These are phyloP conservation scores for Suhomyces yuchorum DNA, from an alignment of 1,139 yeast species.

Conservation along the genomic window DNA sequence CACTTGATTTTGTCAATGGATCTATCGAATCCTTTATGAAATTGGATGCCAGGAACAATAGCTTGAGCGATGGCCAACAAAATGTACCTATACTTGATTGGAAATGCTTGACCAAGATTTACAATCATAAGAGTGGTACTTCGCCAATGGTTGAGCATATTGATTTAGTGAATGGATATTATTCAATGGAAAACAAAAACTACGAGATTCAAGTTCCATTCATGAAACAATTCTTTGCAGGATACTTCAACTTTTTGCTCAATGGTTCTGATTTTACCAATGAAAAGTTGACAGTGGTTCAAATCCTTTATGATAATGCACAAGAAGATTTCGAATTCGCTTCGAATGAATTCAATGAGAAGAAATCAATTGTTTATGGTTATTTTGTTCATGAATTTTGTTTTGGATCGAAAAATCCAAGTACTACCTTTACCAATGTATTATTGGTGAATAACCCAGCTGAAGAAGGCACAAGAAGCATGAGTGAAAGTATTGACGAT, in stretches of 20 bases:
- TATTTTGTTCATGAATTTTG: conserved; percentile 35
- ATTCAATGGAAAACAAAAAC: conserved; percentile 17
- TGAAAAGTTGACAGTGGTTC: conserved; percentile 32
- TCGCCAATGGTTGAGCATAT: conserved; percentile 27
- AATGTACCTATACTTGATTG: conserved; percentile 31
- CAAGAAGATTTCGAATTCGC: conserved; percentile 12
- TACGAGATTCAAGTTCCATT: conserved; percentile 43
- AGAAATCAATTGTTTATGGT: conserved; percentile 24
- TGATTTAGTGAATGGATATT: conserved; percentile 42
- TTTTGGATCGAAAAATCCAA: conserved; percentile 16
- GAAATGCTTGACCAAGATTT: conserved; percentile 38
- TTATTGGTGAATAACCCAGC: conserved; percentile 11
- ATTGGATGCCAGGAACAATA: conserved; percentile 21
- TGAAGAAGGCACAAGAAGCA: conserved; percentile 2
- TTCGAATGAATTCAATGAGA: conserved; percentile 15
- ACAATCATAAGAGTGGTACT: conserved; percentile 20
- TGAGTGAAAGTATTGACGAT: conserved; percentile 7
- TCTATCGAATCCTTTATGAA: conserved; percentile 34
- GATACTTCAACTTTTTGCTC: conserved; percentile 38
- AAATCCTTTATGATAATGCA: conserved; percentile 27
- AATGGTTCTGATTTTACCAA: conserved; percentile 34
- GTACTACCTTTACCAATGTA: conserved; percentile 15
- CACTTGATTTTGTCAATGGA: conserved; percentile 29
- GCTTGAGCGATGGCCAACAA: conserved; percentile 5
- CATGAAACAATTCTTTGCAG: conserved; percentile 43